Evolutionary conservation across 257 asterid genomes (phyloP).

Genomic region (Anisodus acutangulus): DNA sequence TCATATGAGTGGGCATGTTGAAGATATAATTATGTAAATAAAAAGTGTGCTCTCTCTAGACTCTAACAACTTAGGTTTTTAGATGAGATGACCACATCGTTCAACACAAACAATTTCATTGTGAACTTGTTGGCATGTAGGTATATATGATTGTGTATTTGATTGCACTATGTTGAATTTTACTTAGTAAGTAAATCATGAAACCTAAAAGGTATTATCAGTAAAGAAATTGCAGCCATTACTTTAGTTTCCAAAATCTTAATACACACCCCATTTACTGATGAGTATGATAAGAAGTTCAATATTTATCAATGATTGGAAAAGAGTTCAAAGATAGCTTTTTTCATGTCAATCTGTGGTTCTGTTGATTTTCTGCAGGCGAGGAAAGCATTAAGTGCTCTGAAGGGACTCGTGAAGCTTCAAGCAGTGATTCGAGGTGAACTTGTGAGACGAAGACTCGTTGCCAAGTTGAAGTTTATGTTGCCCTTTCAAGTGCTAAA

Average conservation of each 20-base stretch:
- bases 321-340: background rate
- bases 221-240: background rate
- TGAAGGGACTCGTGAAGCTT: slow-evolving; percentile 78
- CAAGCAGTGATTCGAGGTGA: slow-evolving; percentile 88
- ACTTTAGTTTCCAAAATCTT: background rate
- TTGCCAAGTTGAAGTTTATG: slow-evolving; percentile 36
- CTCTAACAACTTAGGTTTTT: background rate
- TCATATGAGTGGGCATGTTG: background rate
- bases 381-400: slow-evolving; percentile 75
- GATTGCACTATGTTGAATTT: background rate
- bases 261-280: background rate
- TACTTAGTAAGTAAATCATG: background rate
- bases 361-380: slow-evolving; percentile 52
- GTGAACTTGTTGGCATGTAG: background rate
- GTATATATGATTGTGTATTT: background rate
- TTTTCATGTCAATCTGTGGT: background rate
- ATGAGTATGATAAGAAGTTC: background rate
- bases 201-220: background rate
- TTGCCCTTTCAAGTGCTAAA: slow-evolving; percentile 34
- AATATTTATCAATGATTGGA: background rate
- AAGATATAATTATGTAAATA: background rate
- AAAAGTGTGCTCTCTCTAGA: background rate
- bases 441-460: slow-evolving; percentile 57
- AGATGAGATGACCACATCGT: background rate
- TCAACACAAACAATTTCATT: background rate